Evolutionary conservation across 148 eudicot genomes (phyloP), one percentile per base, ranked within the genome.

Genomic region (Rhododendron griersonianum): DNA sequence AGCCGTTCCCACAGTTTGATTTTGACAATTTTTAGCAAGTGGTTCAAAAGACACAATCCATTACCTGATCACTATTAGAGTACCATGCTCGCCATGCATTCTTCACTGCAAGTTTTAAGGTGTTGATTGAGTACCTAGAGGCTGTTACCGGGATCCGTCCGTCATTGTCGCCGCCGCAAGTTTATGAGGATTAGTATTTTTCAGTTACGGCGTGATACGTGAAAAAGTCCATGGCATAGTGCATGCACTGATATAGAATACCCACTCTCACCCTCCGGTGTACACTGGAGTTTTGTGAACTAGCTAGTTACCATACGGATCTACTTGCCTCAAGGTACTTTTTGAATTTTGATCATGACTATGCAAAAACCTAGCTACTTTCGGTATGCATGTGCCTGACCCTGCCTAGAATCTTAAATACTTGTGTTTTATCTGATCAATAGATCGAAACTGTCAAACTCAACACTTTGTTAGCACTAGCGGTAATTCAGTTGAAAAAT

Each of bases 1-100:
- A 19, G 23, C 23, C 18, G 18, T 57, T 57, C 7, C 7, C 23
- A 5, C 5, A 63, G 23, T 67, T 11, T 3, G 13, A 67, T 3
- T 3, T 67, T 67, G 28, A n/a, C 23, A 71, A 28, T 4, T 35
- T 30, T 71, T 30, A 19, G 39, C 37, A 71, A 30, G 13, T 50
- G 11, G 19, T 25, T n/a, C 23, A 15, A 47, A 48, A 48, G 25
- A 25, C 11, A 45, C 37, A 23, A 14, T 18, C 1, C 30, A n/a
- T 65, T 87, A 82, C 91, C 91, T 87, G 84, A 1, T 85, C 84
- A 1, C 73, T 57, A 51, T 44, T 47, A 28, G 25, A 59, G 23
- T 87, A 87, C 91, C 91, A 89, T 18, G 88, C 78, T 16, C 51
- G 30, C 89, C 87, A 85, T 21, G 57, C 73, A n/a, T 61, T 85